Percentiles rank a stretch among this genome's conserved stretches.
Evolutionary conservation across 192 early-diverging fungal genomes (phyloP).

Genomic region (Paraglomus brasilianum): DNA sequence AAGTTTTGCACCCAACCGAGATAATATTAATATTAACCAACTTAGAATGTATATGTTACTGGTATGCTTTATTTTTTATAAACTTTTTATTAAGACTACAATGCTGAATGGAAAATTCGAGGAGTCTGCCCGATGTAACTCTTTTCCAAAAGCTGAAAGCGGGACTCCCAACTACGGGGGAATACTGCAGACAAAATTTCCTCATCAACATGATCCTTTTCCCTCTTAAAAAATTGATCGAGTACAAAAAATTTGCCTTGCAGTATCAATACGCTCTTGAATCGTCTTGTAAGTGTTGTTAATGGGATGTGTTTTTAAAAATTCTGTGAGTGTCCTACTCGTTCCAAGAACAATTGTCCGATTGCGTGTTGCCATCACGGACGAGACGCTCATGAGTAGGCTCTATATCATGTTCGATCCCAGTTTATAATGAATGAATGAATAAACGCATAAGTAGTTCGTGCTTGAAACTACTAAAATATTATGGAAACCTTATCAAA

Average conservation of each 20-base stretch:
- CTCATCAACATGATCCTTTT: conserved; percentile 9
- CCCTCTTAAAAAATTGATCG: conserved; percentile 19
- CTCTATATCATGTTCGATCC: conserved; percentile 25
- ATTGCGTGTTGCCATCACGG: conserved; percentile 5
- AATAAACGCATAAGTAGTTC: too few species aligned
- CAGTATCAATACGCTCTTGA: conserved; percentile 17
- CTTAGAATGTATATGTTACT: too few species aligned
- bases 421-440: conserved; percentile 5
- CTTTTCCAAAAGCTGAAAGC: conserved; percentile 9
- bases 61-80: too few species aligned
- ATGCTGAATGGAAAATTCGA: conserved; percentile 19
- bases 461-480: conserved; percentile 1
- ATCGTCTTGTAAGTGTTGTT: conserved; percentile 5
- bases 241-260: too few species aligned
- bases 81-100: too few species aligned
- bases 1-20: too few species aligned
- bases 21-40: too few species aligned
- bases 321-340: conserved; percentile 9
- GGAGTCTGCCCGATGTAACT: conserved; percentile 10
- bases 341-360: conserved; percentile 17
- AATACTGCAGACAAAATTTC: conserved; percentile 21
- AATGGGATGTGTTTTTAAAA: conserved; percentile 18
- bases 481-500: conserved; percentile 19
- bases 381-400: conserved; percentile 21
- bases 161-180: conserved; percentile 13